phyloP scores from a whole-genome alignment of 495 filamentous ascomycete genomes.

The Parathielavia appendiculata region DNA sequence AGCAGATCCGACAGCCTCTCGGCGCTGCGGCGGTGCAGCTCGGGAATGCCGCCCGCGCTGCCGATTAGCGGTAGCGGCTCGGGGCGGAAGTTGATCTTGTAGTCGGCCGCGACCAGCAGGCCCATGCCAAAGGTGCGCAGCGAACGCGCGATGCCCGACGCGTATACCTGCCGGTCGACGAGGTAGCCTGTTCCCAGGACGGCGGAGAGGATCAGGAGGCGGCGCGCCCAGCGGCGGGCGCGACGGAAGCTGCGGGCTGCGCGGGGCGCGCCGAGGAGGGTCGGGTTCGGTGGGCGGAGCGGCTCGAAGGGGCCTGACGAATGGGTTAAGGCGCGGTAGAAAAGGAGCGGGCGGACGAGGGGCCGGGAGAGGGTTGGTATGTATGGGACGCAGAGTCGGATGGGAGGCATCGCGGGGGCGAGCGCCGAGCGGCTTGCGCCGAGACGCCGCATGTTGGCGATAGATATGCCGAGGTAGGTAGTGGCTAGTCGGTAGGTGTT shows the following conservation, averaged over 20 bases:
- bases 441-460: constrained; percentile 17
- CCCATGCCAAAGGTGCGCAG: constrained; percentile 73
- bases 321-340: neutral
- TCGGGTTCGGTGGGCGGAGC: constrained; percentile 75
- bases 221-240: constrained; percentile 67
- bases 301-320: constrained; percentile 51
- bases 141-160: constrained; percentile 72
- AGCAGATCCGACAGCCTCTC: constrained; percentile 74
- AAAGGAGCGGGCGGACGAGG: neutral
- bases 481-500: neutral
- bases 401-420: neutral
- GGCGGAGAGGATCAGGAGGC: constrained; percentile 59
- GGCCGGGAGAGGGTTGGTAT: neutral
- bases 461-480: neutral
- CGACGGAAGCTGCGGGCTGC: constrained; percentile 61
- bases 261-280: constrained; percentile 68
- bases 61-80: constrained; percentile 52
- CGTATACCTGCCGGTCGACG: constrained; percentile 68
- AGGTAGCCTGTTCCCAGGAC: constrained; percentile 56
- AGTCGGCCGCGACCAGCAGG: constrained; percentile 79
- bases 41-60: constrained; percentile 58
- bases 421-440: neutral
- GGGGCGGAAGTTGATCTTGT: constrained; percentile 91
- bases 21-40: constrained; percentile 76
- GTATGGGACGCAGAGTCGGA: neutral